These are phyloP conservation scores for Trichaptum fuscoviolaceum DNA, from an alignment of 768 basidiomycete genomes.

Conservation along the genomic window DNA sequence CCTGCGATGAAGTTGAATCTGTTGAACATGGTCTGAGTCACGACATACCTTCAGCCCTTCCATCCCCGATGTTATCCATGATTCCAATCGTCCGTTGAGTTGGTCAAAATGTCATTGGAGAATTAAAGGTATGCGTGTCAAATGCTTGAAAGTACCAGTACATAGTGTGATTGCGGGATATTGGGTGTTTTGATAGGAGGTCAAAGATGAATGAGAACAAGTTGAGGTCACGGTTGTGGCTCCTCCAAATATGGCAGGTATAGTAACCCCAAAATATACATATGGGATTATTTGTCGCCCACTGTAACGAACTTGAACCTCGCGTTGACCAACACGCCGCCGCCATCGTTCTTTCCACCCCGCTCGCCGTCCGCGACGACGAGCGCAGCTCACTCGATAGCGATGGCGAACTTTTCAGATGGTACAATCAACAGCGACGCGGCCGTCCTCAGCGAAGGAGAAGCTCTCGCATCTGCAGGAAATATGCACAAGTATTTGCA, in stretches of 20 bases:
- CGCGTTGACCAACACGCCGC: neutral
- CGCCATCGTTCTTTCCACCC: neutral
- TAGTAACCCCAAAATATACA: neutral
- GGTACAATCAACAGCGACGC: neutral
- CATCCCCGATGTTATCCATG: too few species aligned
- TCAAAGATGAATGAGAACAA: neutral
- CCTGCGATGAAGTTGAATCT: too few species aligned
- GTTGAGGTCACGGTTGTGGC: neutral
- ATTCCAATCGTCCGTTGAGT: too few species aligned
- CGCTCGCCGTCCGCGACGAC: slow-evolving; percentile 1
- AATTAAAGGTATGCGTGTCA: too few species aligned
- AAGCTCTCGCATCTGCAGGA: slow-evolving; percentile 6
- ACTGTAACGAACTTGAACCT: neutral
- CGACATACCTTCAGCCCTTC: too few species aligned
- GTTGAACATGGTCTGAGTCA: too few species aligned
- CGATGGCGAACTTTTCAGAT: slow-evolving; percentile 13
- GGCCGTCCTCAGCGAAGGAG: neutral
- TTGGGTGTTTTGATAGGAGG: neutral
- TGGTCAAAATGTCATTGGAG: too few species aligned
- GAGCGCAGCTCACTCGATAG: neutral
- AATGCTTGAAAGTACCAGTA: too few species aligned
- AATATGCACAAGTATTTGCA: slow-evolving; percentile 36
- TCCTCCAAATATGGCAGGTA: too few species aligned
- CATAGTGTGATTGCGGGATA: too few species aligned
- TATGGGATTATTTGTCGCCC: neutral